Evolutionary conservation across 495 filamentous ascomycete species (phyloP), one percentile per base, ranked within the genome.

Genomic region (Hypoxylon perforatum): DNA sequence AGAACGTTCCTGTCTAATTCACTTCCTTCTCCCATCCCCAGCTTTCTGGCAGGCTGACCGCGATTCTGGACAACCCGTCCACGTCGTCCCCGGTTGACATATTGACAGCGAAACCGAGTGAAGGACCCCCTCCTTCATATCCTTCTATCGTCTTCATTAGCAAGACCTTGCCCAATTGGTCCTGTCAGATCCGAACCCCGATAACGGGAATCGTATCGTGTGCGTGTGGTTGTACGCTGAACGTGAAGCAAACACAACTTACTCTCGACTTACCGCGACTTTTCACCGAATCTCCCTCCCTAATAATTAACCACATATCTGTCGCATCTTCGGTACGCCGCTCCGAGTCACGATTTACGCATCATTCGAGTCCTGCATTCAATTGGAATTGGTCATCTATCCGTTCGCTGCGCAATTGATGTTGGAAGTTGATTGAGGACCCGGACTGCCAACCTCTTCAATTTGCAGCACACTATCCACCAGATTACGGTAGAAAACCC

Each of bases 191-290:
- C 50, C n/a, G 33, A 46, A 63, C 51, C 45, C 55, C 48, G 60
- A 52, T 63, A 57, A 56, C 61, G 52, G 54, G 53, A 33, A 23
- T 47, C 35, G 53, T 17, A 57, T 46, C 55, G 7, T 14, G 50
- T 22, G 49, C 28, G 18, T 57, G 41, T 33, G 45, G 44, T 33
- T 33, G 30, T 33, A 33, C 30, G 19, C 45, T 57, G 25, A 23
- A 60, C 21, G 44, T 57, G 14, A 11, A 63, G 44, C 65, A 64
- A 64, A 51, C 19, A 14, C 30, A 33, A 33, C 30, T 15, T 70
- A 78, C 33, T 82, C 85, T 55, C 85, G 50, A 82, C 85, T 61
- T 81, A 82, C 35, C 88, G 81, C 70, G 86, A 89, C 73, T 69
- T 61, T 65, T 65, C 66, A 69, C 66, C 66, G 61, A 64, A 49